A percentile compares a stretch with the other conserved stretches of the same genome.
Conservation (phyloP, 164 flowering plant genomes). For the Hamamelis virginiana region DNA sequence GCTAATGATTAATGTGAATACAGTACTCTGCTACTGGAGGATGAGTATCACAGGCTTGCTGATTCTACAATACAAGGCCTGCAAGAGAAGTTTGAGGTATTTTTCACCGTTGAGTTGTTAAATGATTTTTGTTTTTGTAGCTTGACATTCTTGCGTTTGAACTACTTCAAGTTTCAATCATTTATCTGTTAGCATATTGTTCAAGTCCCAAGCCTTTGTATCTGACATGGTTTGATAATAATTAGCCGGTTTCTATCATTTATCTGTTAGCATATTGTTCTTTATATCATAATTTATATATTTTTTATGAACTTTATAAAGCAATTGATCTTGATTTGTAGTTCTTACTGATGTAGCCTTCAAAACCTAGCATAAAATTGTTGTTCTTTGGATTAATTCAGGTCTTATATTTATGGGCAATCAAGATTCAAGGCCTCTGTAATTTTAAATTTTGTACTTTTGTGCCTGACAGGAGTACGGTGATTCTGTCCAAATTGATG, state of each 20-base stretch:
- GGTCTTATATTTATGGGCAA: not conserved
- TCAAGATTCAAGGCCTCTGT: not conserved
- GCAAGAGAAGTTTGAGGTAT: constrained; percentile 82
- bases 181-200: too few species aligned
- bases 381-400: not conserved
- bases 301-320: too few species aligned
- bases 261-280: too few species aligned
- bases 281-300: too few species aligned
- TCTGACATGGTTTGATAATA: too few species aligned
- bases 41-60: constrained; percentile 69
- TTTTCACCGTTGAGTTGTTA: not conserved
- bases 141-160: not conserved
- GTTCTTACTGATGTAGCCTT: too few species aligned
- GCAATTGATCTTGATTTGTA: too few species aligned
- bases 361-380: too few species aligned
- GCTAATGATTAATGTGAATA: not conserved
- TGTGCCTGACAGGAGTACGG: constrained; percentile 76
- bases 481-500: constrained; percentile 78
- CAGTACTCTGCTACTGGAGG: constrained; percentile 78
- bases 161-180: not conserved
- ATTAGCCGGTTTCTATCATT: too few species aligned
- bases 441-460: not conserved
- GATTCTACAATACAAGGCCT: constrained; percentile 68
- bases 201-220: too few species aligned
- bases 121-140: not conserved